Percentiles rank a stretch among this genome's conserved stretches.
These are phyloP conservation scores for Hansenula sp. DNA, from an alignment of 1,139 yeast species.

Conservation along the genomic window DNA sequence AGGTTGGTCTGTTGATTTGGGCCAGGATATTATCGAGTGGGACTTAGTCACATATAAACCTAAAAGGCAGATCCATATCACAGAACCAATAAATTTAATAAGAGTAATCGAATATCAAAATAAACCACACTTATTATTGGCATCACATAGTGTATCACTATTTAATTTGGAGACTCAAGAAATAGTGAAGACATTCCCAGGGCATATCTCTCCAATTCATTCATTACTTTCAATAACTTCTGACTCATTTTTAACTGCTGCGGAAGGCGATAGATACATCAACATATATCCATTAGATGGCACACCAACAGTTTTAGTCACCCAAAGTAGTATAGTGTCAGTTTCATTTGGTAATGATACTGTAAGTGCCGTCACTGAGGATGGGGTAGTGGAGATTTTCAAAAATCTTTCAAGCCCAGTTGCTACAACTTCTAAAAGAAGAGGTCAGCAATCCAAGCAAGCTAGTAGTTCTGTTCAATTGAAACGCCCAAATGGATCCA, in stretches of 20 bases:
- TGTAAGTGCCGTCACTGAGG: constrained; percentile 58
- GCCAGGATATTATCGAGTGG: constrained; percentile 65
- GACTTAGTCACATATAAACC: constrained; percentile 43
- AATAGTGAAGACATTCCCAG: constrained; percentile 55
- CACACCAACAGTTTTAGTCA: constrained; percentile 51
- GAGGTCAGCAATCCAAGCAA: constrained; percentile 44
- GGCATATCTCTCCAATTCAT: constrained; percentile 66
- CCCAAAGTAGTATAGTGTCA: constrained; percentile 54
- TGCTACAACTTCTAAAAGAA: constrained; percentile 30
- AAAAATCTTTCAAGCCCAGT: constrained; percentile 41
- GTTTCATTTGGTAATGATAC: constrained; percentile 41
- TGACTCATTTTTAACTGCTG: constrained; percentile 60
- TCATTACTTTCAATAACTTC: constrained; percentile 39
- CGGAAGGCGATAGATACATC: constrained; percentile 74
- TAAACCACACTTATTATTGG: constrained; percentile 49
- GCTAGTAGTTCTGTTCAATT: constrained; percentile 40
- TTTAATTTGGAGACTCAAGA: constrained; percentile 37
- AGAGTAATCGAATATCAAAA: constrained; percentile 34
- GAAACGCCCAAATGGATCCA: constrained; percentile 37
- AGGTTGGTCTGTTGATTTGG: constrained; percentile 63
- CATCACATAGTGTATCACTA: constrained; percentile 59
- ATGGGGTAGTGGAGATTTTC: constrained; percentile 66
- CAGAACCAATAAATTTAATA: constrained; percentile 22
- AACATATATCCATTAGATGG: constrained; percentile 56
- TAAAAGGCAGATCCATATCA: constrained; percentile 39